These are phyloP conservation scores for Thielaviopsis musarum DNA, from an alignment of 2,329 filamentous ascomycete species.

Conservation along the genomic window DNA sequence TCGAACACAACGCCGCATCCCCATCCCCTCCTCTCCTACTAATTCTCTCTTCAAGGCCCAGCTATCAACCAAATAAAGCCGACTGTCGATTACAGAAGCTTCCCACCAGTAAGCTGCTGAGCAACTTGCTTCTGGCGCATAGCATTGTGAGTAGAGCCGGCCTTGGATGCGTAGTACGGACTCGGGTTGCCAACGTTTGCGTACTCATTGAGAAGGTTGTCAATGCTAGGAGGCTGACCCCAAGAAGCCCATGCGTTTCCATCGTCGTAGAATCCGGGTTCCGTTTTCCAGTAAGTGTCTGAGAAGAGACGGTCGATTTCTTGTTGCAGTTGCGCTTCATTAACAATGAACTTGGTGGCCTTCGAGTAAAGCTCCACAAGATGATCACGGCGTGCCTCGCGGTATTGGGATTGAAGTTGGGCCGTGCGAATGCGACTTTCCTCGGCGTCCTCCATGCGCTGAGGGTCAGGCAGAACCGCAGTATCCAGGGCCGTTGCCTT, in stretches of 20 bases:
- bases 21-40: background rate
- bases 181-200: constrained; percentile 3
- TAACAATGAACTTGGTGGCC: constrained; percentile 72
- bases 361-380: constrained; percentile 83
- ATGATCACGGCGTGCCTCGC: constrained; percentile 46
- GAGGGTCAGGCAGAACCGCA: constrained; percentile 41
- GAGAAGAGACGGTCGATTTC: constrained; percentile 65
- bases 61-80: background rate
- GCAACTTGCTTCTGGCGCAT: constrained; percentile 38
- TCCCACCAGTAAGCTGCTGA: constrained; percentile 43
- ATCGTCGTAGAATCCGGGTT: constrained; percentile 17
- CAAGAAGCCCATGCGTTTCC: constrained; percentile 36
- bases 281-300: constrained; percentile 34
- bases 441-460: constrained; percentile 38
- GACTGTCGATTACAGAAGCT: constrained; percentile 18
- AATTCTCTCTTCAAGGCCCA: background rate
- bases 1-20: background rate
- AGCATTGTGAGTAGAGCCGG: constrained; percentile 20
- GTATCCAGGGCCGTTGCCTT: constrained; percentile 31
- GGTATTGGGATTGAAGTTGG: constrained; percentile 31
- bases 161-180: background rate
- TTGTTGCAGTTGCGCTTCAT: constrained; percentile 56
- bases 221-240: constrained; percentile 28
- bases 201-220: constrained; percentile 25
- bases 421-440: constrained; percentile 25